Evolutionary conservation across 2,329 filamentous ascomycete species (phyloP), one percentile per base, ranked within the genome.

Genomic region (Teratosphaeria nubilosa): DNA sequence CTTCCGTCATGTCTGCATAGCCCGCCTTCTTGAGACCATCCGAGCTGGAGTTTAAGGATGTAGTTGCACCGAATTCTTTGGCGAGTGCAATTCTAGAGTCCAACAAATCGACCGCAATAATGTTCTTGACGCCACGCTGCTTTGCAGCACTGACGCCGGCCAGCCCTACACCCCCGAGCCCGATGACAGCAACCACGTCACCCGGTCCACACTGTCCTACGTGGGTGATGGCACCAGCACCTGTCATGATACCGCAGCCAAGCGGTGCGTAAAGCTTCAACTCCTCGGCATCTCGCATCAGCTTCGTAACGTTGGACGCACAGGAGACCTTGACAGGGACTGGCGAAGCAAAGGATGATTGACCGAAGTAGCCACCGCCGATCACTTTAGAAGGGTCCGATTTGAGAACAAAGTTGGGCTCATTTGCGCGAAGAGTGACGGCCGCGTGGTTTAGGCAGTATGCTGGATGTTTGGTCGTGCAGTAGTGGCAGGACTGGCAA

Each of bases 71-170:
- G 13, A 76, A 64, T 13, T 65, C 58, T 51, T 66, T 71, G 0
- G 73, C 74, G 5, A 74, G 61, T n/a, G 69, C 63, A 1, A 76
- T 68, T 1, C 74, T 68, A 6, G 61, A 62, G 30, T 67, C 56
- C 1, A 73, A 60, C 25, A 65, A 62, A 57, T 76, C 74, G 3
- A 76, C 66, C 1, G 65, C 75, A 24, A 76, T 73, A 57, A 76
- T 73, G 1, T 65, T 66, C 20, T 65, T 64, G 50, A 66, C 69
- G 5, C 66, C 69, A 51, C 65, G 63, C 10, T 64, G 62, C 13
- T 57, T 56, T 6, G 65, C 65, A 10, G 60, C 64, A 71, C 74
- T 77, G 37, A 78, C 64, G 1, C 74, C 75, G 41, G 68, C 69
- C 54, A 66, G 50, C 1, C 64, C 64, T 1, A 66, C 64, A 7